A percentile compares a stretch with the other conserved stretches of the same genome.
These are phyloP conservation scores for Polyporus tsugae DNA, from an alignment of 1,284 basidiomycete species.

Conservation along the genomic window DNA sequence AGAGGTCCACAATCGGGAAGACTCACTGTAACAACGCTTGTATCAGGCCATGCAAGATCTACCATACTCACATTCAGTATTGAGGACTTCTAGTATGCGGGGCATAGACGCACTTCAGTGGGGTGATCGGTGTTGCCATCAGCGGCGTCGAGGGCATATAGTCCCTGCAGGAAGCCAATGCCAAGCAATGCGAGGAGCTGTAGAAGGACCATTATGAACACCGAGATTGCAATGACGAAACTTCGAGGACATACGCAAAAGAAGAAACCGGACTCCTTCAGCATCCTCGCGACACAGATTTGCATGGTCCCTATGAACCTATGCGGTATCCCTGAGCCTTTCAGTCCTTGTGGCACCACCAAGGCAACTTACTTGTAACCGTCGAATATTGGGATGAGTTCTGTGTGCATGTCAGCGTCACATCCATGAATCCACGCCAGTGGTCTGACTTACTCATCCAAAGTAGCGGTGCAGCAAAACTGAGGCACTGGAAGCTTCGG, in stretches of 20 bases:
- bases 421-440: not conserved
- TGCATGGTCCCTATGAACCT: slow-evolving; percentile 88
- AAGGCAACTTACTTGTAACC: slow-evolving; percentile 71
- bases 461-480: slow-evolving; percentile 87
- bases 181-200: slow-evolving; percentile 84
- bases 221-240: slow-evolving; percentile 11
- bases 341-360: not conserved
- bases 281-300: slow-evolving; percentile 88
- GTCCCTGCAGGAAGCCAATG: slow-evolving; percentile 85
- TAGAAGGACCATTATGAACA: not conserved
- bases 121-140: slow-evolving; percentile 78
- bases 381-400: slow-evolving; percentile 82
- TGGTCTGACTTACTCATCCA: slow-evolving; percentile 60
- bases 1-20: not conserved
- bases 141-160: slow-evolving; percentile 91
- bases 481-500: slow-evolving; percentile 87
- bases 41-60: slow-evolving; percentile 80
- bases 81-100: not conserved
- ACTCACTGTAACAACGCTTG: slow-evolving; percentile 84
- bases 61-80: not conserved
- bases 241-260: slow-evolving; percentile 66
- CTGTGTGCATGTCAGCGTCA: slow-evolving; percentile 47
- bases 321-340: not conserved
- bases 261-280: slow-evolving; percentile 93
- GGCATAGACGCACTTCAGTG: slow-evolving; percentile 46